A percentile compares a stretch with the other conserved stretches of the same genome.
These are phyloP conservation scores for Kodamaea alishanica DNA, from an alignment of 1,139 yeast genomes.

Conservation along the genomic window DNA sequence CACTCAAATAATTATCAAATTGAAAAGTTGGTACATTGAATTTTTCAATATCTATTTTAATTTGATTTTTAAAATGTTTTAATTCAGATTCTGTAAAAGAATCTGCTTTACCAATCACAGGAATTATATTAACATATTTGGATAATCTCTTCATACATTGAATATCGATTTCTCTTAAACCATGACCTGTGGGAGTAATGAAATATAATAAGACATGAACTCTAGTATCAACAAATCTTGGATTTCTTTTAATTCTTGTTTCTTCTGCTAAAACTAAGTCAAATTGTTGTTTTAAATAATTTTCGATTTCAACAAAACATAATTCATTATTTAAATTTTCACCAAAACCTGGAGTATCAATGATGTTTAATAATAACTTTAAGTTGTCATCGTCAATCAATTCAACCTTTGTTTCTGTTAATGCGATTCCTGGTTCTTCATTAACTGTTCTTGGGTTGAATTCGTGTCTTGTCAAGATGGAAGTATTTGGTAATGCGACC, in stretches of 20 bases:
- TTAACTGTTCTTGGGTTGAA: slow-evolving; percentile 43
- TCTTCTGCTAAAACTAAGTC: slow-evolving; percentile 92
- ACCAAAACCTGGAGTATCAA: slow-evolving; percentile 81
- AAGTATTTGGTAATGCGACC: slow-evolving; percentile 48
- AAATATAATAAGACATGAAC: slow-evolving; percentile 72
- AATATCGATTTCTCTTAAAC: slow-evolving; percentile 69
- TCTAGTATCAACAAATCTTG: slow-evolving; percentile 72
- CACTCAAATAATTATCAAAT: slow-evolving; percentile 50
- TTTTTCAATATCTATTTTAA: slow-evolving; percentile 67
- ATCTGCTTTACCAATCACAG: slow-evolving; percentile 85
- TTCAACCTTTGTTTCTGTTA: slow-evolving; percentile 68
- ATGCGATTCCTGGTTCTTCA: slow-evolving; percentile 58
- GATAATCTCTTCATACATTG: slow-evolving; percentile 76
- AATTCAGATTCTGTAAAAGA: slow-evolving; percentile 78
- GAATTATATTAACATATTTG: slow-evolving; percentile 79
- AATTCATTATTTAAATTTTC: slow-evolving; percentile 62
- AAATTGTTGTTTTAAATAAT: slow-evolving; percentile 81
- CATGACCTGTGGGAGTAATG: slow-evolving; percentile 75
- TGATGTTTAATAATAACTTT: slow-evolving; percentile 55
- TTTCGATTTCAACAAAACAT: slow-evolving; percentile 65
- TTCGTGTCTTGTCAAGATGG: slow-evolving; percentile 39
- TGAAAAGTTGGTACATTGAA: slow-evolving; percentile 81
- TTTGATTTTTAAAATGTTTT: slow-evolving; percentile 49
- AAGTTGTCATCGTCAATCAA: slow-evolving; percentile 75
- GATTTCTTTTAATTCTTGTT: slow-evolving; percentile 84